phyloP scores from a whole-genome alignment of 306 rosid genomes.

The Quercus dentata region DNA sequence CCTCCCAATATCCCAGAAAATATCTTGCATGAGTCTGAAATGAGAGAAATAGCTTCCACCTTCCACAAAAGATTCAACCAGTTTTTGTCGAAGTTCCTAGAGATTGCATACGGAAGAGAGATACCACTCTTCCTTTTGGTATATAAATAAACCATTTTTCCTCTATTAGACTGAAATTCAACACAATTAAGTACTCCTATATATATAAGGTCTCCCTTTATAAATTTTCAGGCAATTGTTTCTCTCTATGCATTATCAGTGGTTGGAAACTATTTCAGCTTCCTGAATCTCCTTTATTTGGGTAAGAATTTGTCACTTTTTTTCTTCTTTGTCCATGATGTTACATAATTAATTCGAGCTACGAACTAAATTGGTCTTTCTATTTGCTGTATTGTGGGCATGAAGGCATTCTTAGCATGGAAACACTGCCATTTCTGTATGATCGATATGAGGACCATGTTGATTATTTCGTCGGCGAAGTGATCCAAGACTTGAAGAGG shows the following conservation, averaged over 20 bases:
- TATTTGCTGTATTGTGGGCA: constrained; percentile 18
- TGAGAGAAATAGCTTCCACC: constrained; percentile 48
- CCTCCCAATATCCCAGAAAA: constrained; percentile 53
- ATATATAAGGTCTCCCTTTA: background rate
- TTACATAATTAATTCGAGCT: background rate
- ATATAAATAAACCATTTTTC: background rate
- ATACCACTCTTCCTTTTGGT: constrained; percentile 70
- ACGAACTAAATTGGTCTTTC: background rate
- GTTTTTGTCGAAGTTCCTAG: constrained; percentile 30
- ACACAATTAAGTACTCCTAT: background rate
- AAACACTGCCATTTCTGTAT: constrained; percentile 58
- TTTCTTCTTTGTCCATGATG: background rate
- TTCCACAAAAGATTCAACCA: constrained; percentile 51
- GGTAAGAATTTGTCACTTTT: constrained; percentile 41
- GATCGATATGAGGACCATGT: constrained; percentile 61
- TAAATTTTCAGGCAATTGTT: constrained; percentile 52
- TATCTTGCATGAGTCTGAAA: constrained; percentile 47
- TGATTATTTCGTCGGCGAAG: constrained; percentile 37
- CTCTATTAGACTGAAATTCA: background rate
- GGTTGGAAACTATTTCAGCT: constrained; percentile 65
- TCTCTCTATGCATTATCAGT: constrained; percentile 56
- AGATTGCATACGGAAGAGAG: constrained; percentile 59
- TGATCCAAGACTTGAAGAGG: constrained; percentile 36
- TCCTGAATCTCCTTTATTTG: constrained; percentile 60
- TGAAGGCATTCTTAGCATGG: constrained; percentile 54